Percentiles rank a stretch among this genome's conserved stretches.
Evolutionary conservation across 805 yeast genomes (phyloP).

Genomic region (Zygoascus bituminiphila): DNA sequence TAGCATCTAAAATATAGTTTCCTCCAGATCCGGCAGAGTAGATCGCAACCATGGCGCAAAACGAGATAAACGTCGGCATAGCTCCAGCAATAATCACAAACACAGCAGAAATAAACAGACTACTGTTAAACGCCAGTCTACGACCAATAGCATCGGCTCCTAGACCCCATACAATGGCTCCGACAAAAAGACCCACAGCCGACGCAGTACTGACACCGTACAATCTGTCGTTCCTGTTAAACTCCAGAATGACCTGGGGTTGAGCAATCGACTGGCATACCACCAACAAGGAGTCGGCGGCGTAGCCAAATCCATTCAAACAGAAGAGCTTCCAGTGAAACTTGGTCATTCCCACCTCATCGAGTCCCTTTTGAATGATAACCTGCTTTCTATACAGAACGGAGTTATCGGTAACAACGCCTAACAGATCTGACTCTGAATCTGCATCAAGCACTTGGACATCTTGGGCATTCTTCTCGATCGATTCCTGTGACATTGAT

Average conservation of each 20-base stretch:
- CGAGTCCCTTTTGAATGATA: no score
- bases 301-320: constrained; percentile 49
- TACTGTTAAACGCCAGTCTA: constrained; percentile 41
- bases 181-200: constrained; percentile 45
- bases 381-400: no score
- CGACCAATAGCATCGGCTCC: constrained; percentile 49
- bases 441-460: no score
- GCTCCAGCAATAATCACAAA: constrained; percentile 50
- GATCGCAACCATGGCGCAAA: constrained; percentile 38
- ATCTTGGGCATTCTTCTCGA: no score
- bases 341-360: no score
- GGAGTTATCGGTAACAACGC: no score
- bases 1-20: no score
- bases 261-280: constrained; percentile 40
- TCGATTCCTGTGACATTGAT: no score
- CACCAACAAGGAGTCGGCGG: constrained; percentile 46
- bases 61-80: constrained; percentile 40
- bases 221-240: constrained; percentile 31
- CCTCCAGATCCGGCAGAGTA: constrained; percentile 43
- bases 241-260: constrained; percentile 41
- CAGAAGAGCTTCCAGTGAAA: constrained; percentile 39
- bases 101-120: constrained; percentile 39
- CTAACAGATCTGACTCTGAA: no score
- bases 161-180: constrained; percentile 48
- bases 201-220: constrained; percentile 36